These are phyloP conservation scores for Debaryomycetaceae sp. DNA, from an alignment of 1,139 yeast species.

Conservation along the genomic window DNA sequence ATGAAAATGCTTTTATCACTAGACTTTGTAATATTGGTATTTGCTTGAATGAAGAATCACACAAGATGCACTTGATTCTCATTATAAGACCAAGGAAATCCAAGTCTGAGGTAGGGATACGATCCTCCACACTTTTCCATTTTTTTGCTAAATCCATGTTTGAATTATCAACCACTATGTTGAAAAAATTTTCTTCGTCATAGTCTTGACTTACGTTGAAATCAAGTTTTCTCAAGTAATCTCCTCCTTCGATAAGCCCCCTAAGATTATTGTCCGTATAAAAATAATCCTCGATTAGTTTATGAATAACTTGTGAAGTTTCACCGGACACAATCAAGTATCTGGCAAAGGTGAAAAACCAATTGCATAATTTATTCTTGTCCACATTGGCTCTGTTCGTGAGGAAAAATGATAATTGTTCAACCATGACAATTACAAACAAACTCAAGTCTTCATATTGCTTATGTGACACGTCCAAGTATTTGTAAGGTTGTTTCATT, in stretches of 20 bases:
- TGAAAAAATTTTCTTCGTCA: slow-evolving; percentile 15
- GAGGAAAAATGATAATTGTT: slow-evolving; percentile 63
- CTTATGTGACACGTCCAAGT: slow-evolving; percentile 60
- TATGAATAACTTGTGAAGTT: slow-evolving; percentile 29
- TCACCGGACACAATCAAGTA: slow-evolving; percentile 56
- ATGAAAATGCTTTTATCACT: slow-evolving; percentile 24
- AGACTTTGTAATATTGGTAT: slow-evolving; percentile 2
- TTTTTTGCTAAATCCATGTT: slow-evolving; percentile 14
- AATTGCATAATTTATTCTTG: slow-evolving; percentile 27
- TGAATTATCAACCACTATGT: slow-evolving; percentile 20
- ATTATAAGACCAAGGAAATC: slow-evolving; percentile 47
- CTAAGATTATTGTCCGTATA: slow-evolving; percentile 5
- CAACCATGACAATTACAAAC: slow-evolving; percentile 61
- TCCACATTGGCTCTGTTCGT: slow-evolving; percentile 20
- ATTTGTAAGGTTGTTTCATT: slow-evolving; percentile 75
- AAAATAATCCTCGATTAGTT: slow-evolving; percentile 21
- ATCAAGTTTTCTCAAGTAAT: background rate
- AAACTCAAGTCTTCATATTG: slow-evolving; percentile 52
- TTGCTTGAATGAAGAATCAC: slow-evolving; percentile 10
- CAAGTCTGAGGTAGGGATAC: slow-evolving; percentile 39
- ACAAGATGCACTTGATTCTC: slow-evolving; percentile 29
- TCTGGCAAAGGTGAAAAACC: slow-evolving; percentile 51
- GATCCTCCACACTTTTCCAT: slow-evolving; percentile 13
- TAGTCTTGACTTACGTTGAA: background rate
- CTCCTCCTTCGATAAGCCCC: slow-evolving; percentile 3